A percentile compares a stretch with the other conserved stretches of the same genome.
These are phyloP conservation scores for Polychytrium aggregatum DNA, from an alignment of 192 early-diverging fungal genomes.

Conservation along the genomic window DNA sequence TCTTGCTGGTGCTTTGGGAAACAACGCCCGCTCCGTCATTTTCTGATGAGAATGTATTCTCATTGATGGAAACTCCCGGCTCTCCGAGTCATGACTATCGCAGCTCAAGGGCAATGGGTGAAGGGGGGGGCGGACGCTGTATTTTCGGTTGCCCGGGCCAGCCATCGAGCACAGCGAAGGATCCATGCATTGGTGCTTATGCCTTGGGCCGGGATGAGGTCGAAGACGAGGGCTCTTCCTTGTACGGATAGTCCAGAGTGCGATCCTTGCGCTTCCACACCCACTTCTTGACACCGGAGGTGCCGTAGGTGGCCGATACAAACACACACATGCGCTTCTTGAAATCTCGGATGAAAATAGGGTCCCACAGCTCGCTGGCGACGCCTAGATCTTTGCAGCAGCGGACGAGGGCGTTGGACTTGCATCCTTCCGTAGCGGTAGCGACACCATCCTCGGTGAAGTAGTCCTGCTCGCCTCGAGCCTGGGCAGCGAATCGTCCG, in stretches of 20 bases:
- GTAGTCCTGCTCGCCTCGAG: slow-evolving; percentile 89
- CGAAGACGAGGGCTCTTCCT: slow-evolving; percentile 26
- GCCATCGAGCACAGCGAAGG: too few species aligned
- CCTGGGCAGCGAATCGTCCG: slow-evolving; percentile 84
- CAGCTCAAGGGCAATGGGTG: too few species aligned
- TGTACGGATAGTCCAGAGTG: slow-evolving; percentile 51
- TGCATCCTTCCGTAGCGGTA: slow-evolving; percentile 75
- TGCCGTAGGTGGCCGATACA: slow-evolving; percentile 62
- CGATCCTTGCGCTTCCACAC: slow-evolving; percentile 77
- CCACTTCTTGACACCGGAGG: slow-evolving; percentile 64
- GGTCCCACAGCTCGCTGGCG: slow-evolving; percentile 88
- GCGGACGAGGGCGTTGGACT: slow-evolving; percentile 87
- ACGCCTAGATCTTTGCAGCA: slow-evolving; percentile 88
- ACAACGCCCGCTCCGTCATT: too few species aligned
- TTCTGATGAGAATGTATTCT: too few species aligned
- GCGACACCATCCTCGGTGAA: slow-evolving; percentile 65
- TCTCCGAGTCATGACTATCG: too few species aligned
- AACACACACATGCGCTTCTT: slow-evolving; percentile 71
- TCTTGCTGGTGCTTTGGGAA: too few species aligned
- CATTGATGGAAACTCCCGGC: too few species aligned
- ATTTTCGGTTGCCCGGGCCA: too few species aligned
- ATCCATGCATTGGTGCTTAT: too few species aligned
- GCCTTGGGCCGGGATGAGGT: too few species aligned
- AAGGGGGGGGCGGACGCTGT: too few species aligned
- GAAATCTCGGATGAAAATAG: slow-evolving; percentile 74